A percentile compares a stretch with the other conserved stretches of the same genome.
These are phyloP conservation scores for Hypoxylon lienhwacheense DNA, from an alignment of 495 filamentous ascomycete species.

Conservation along the genomic window DNA sequence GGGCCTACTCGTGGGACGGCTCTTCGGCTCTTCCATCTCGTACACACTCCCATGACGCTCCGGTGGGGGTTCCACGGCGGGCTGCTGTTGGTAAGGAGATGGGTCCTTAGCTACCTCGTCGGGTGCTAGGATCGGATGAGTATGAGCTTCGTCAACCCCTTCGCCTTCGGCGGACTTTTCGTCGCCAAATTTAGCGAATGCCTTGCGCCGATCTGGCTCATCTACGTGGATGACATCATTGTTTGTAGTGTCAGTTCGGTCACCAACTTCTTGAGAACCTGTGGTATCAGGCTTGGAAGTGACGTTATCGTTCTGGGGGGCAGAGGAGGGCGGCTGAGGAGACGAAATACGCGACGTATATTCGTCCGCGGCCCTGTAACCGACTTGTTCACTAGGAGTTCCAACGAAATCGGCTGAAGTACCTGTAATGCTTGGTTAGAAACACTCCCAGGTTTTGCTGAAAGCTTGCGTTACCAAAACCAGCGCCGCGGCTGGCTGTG, in stretches of 20 bases:
- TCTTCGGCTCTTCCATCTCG: conserved; percentile 56
- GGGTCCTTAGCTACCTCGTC: conserved; percentile 87
- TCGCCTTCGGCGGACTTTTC: conserved; percentile 54
- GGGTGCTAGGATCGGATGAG: conserved; percentile 83
- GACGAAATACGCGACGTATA: conserved; percentile 71
- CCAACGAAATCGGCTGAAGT: conserved; percentile 52
- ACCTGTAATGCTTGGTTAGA: conserved; percentile 46
- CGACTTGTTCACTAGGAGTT: conserved; percentile 78
- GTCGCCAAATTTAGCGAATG: conserved; percentile 51
- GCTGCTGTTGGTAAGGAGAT: conserved; percentile 53
- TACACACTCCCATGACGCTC: conserved; percentile 62
- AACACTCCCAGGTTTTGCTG: conserved; percentile 40
- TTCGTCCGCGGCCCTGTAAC: conserved; percentile 78
- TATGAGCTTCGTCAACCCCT: conserved; percentile 57
- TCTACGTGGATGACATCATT: conserved; percentile 75
- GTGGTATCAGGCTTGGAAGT: conserved; percentile 30
- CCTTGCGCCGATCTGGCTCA: conserved; percentile 63
- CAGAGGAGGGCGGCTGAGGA: conserved; percentile 58
- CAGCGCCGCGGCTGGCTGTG: conserved; percentile 65
- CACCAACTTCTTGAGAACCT: conserved; percentile 20
- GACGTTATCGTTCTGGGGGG: conserved; percentile 31
- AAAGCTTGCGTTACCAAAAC: conserved; percentile 59
- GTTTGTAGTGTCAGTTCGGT: conserved; percentile 19
- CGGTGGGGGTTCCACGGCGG: conserved; percentile 70
- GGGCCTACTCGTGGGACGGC: conserved; percentile 73